Conservation (phyloP, 2,329 filamentous ascomycete genomes). For the Ascochyta fabae region DNA sequence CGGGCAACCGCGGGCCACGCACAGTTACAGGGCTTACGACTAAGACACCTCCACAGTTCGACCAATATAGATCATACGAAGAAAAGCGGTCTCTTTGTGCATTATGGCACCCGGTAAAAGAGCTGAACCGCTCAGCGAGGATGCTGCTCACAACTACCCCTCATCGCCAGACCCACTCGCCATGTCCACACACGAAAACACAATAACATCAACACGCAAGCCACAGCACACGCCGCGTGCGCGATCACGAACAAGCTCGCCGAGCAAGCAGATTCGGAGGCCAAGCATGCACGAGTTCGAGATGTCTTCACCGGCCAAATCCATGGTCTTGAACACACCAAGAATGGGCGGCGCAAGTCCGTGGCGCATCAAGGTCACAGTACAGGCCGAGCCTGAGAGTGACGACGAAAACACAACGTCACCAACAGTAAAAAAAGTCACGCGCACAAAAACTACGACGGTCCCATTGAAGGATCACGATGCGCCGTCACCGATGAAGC, state of each 20-base stretch:
- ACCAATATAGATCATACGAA: background rate
- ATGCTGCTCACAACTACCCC: slow-evolving; percentile 33
- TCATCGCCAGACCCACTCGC: slow-evolving; percentile 49
- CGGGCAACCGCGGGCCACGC: slow-evolving; percentile 26
- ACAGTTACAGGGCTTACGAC: background rate
- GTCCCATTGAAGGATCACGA: slow-evolving; percentile 52
- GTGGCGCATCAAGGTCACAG: slow-evolving; percentile 59
- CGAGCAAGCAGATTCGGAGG: slow-evolving; percentile 36
- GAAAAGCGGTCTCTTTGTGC: background rate
- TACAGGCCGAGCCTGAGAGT: slow-evolving; percentile 54
- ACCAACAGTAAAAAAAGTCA: slow-evolving; percentile 37
- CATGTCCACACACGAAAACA: slow-evolving; percentile 38
- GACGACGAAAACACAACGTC: slow-evolving; percentile 43
- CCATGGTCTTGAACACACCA: slow-evolving; percentile 54
- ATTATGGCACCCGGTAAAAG: slow-evolving; percentile 36
- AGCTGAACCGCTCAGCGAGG: slow-evolving; percentile 20
- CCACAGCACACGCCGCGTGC: slow-evolving; percentile 27
- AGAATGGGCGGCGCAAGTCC: slow-evolving; percentile 50
- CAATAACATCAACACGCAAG: slow-evolving; percentile 26
- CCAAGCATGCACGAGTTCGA: slow-evolving; percentile 29
- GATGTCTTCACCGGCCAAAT: slow-evolving; percentile 51
- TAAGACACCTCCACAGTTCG: slow-evolving; percentile 17
- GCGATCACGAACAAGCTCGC: slow-evolving; percentile 39
- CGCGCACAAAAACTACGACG: slow-evolving; percentile 47
- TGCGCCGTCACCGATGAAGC: slow-evolving; percentile 46